A percentile compares a stretch with the other conserved stretches of the same genome.
Conservation (phyloP, 164 flowering plant genomes). For the Aristolochia californica region DNA sequence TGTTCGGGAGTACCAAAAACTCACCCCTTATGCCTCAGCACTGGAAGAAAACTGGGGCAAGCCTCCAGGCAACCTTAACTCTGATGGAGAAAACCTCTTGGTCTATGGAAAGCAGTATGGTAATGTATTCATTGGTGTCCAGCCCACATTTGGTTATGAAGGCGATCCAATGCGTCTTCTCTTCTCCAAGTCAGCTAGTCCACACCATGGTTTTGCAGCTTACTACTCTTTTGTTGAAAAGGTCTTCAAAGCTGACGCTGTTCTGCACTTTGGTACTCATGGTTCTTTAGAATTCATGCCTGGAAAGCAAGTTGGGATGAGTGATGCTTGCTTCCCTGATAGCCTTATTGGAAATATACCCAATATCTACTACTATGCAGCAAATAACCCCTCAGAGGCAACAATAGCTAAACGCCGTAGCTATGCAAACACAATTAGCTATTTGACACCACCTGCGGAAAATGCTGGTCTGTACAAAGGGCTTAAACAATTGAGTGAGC, state of each 20-base stretch:
- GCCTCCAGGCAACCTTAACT: constrained; percentile 93
- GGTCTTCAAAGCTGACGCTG: constrained; percentile 85
- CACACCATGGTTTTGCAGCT: constrained; percentile 98
- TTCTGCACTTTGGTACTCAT: constrained; percentile 96
- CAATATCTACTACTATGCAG: constrained; percentile 93
- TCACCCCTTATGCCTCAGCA: constrained; percentile 79
- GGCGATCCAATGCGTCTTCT: constrained; percentile 98
- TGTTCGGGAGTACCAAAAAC: constrained; percentile 70
- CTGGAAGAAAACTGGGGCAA: constrained; percentile 99
- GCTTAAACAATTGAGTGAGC: constrained; percentile 90
- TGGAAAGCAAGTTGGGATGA: constrained; percentile 99
- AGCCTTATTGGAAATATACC: constrained; percentile 98
- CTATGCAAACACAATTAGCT: constrained; percentile 98
- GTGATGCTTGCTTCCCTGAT: constrained; percentile 93
- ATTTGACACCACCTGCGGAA: constrained; percentile 98
- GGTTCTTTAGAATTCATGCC: constrained; percentile 99
- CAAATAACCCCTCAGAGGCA: constrained; percentile 97
- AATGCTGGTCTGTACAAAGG: constrained; percentile 99
- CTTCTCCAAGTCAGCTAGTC: constrained; percentile 98
- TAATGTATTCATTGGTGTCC: constrained; percentile 92
- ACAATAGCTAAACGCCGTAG: constrained; percentile 96
- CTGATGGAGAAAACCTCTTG: constrained; percentile 93
- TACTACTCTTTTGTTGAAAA: constrained; percentile 94
- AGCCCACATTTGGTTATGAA: constrained; percentile 97
- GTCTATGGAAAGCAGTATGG: constrained; percentile 97